Base-by-base conservation (phyloP, 345 rosid genomes). In the Murraya koenigii region DNA sequence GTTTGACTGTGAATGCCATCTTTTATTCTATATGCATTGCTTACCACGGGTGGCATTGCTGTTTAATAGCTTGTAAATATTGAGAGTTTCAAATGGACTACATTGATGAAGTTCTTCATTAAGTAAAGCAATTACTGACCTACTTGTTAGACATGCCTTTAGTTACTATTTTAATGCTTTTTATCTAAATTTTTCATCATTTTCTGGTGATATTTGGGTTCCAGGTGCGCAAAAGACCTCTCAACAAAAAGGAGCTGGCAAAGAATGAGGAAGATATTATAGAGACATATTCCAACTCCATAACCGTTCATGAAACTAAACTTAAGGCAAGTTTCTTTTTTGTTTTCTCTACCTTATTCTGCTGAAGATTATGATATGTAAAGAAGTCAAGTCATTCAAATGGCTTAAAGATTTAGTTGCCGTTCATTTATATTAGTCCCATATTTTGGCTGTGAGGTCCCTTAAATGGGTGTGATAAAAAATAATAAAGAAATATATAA, bases 141-240 rank as follows among this genome's bases (percentile, higher is more conserved):
- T 73, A n/a, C 74, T 63, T 77, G 74, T 30, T 38, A 35, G 76
- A 32, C 38, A 71, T 65, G 67, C 61, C n/a, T 54, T 61, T 20
- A 69, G 10, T 32, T 47, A 67, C 15, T 61, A 23, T n/a, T 30
- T 20, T 26, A 62, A 8, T 61, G 30, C 30, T 30, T 20, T 41
- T 63, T 63, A 22, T 49, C 23, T 44, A 23, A 56, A 11, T 64
- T 61, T 32, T 63, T 74, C n/a, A 25, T 65, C 41, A 25, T 54
- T 72, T 61, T 64, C 41, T 78, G 44, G 58, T 73, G 39, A 44
- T 77, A 19, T 35, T 80, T 79, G 55, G 7, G 58, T 52, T 82
- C 76, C 90, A 96, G 99, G 99, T 96, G 75, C 96, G 99, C 67
- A 96, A 96, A 89, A 85, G 99, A 83, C 98, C 98, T 62, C 89